Evolutionary conservation across 306 rosid genomes (phyloP).

Genomic region (Cicer judaicum): DNA sequence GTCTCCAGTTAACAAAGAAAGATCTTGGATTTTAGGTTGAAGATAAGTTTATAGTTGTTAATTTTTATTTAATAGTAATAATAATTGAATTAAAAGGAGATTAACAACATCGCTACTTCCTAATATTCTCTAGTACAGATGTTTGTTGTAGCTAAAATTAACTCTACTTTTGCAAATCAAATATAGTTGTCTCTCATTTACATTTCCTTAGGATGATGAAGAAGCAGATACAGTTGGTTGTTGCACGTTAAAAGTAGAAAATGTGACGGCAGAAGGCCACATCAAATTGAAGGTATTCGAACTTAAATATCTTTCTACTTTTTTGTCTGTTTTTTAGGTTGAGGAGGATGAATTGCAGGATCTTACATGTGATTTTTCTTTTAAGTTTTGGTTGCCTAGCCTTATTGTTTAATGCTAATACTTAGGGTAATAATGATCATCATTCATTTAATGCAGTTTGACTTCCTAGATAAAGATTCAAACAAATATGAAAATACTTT

Average conservation of each 20-base stretch:
- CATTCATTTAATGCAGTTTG: conserved; percentile 66
- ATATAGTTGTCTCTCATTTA: conserved; percentile 36
- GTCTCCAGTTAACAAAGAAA: no score
- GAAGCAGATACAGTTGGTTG: conserved; percentile 99
- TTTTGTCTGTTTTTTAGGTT: background rate
- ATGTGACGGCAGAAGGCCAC: conserved; percentile 72
- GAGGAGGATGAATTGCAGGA: background rate
- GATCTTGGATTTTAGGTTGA: no score
- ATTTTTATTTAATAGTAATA: no score
- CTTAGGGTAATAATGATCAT: conserved; percentile 17
- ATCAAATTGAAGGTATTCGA: conserved; percentile 71
- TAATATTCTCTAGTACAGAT: no score
- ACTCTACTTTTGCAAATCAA: background rate
- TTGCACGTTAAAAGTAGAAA: conserved; percentile 97
- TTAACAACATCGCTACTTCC: no score
- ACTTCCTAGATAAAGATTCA: conserved; percentile 99
- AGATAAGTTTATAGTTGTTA: no score
- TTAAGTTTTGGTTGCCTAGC: conserved; percentile 23
- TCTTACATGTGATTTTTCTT: conserved; percentile 3
- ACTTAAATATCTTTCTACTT: conserved; percentile 12
- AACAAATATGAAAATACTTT: conserved; percentile 85
- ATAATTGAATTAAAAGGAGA: no score
- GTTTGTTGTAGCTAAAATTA: background rate
- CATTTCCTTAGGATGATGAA: conserved; percentile 80
- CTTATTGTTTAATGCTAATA: conserved; percentile 26